Percentiles rank a stretch among this genome's conserved stretches.
These are phyloP conservation scores for Leishmania major DNA, from an alignment of 208 protist genomes.

Conservation along the genomic window DNA sequence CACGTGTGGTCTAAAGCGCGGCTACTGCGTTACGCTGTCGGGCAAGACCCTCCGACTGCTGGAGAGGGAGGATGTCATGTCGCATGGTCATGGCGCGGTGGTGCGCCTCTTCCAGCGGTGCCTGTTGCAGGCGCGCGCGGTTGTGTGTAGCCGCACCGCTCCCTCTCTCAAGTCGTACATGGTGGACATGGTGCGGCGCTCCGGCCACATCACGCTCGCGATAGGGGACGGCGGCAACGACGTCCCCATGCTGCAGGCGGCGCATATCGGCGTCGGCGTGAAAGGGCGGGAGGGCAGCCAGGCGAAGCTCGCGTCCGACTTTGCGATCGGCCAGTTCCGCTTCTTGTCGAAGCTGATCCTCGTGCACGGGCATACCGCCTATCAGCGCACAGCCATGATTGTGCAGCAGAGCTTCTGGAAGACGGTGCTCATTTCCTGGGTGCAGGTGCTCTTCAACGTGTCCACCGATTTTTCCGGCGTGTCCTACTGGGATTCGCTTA, in stretches of 20 bases:
- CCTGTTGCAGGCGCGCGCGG: constrained; percentile 54
- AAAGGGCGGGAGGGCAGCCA: constrained; percentile 90
- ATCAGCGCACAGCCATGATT: constrained; percentile 88
- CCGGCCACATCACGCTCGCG: constrained; percentile 75
- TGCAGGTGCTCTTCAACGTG: constrained; percentile 92
- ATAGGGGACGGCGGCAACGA: constrained; percentile 96
- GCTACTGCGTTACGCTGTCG: constrained; percentile 52
- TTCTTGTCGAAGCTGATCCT: constrained; percentile 91
- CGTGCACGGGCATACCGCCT: constrained; percentile 94
- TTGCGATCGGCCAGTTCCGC: constrained; percentile 91
- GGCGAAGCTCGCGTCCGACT: constrained; percentile 90
- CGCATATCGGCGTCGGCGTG: constrained; percentile 91
- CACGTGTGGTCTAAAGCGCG: constrained; percentile 20
- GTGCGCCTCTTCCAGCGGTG: constrained; percentile 45
- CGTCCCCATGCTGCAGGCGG: constrained; percentile 94
- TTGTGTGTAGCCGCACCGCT: constrained; percentile 76
- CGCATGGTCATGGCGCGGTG: constrained; percentile 35
- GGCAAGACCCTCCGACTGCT: constrained; percentile 62
- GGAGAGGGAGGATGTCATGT: constrained; percentile 28
- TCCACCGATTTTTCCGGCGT: constrained; percentile 80
- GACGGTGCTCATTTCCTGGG: constrained; percentile 91
- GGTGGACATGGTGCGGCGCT: constrained; percentile 56
- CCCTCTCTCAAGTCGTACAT: constrained; percentile 73
- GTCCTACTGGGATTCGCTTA: constrained; percentile 90
- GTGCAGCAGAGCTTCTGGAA: constrained; percentile 98